These are phyloP conservation scores for Sporothrix brasiliensis DNA, from an alignment of 2,329 filamentous ascomycete species.

Conservation along the genomic window DNA sequence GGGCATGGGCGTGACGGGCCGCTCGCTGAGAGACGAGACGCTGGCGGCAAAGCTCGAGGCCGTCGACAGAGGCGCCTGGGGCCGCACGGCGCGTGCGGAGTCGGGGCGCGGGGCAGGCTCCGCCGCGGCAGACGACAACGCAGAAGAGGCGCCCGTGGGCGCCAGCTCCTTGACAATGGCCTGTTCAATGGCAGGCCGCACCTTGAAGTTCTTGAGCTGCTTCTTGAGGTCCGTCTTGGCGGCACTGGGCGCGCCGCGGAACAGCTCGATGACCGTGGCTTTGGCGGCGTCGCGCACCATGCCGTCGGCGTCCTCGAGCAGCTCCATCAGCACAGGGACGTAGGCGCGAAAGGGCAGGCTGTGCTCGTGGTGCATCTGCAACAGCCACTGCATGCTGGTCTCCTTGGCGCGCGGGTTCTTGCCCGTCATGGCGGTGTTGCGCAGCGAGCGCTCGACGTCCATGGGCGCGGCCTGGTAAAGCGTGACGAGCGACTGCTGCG, in stretches of 20 bases:
- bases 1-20: constrained; percentile 63
- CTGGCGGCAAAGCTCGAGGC: constrained; percentile 52
- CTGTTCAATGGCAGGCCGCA: constrained; percentile 81
- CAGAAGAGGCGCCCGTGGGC: constrained; percentile 46
- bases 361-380: constrained; percentile 82
- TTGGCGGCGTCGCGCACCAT: constrained; percentile 85
- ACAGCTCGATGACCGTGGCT: constrained; percentile 80
- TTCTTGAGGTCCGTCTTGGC: constrained; percentile 89
- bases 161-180: constrained; percentile 77
- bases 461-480: constrained; percentile 69
- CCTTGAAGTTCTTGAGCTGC: constrained; percentile 80
- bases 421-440: constrained; percentile 75
- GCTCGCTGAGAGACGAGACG: constrained; percentile 56
- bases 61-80: constrained; percentile 25
- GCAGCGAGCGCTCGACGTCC: constrained; percentile 79
- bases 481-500: constrained; percentile 74
- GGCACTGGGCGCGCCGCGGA: constrained; percentile 75
- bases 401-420: constrained; percentile 86
- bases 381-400: constrained; percentile 79
- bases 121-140: constrained; percentile 39
- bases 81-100: constrained; percentile 38
- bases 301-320: constrained; percentile 87
- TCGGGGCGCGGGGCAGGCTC: constrained; percentile 41
- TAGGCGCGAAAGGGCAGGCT: constrained; percentile 80
- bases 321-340: constrained; percentile 78